Evolutionary conservation across 1,139 yeast genomes (phyloP).

Genomic region (Kazachstania sp.): DNA sequence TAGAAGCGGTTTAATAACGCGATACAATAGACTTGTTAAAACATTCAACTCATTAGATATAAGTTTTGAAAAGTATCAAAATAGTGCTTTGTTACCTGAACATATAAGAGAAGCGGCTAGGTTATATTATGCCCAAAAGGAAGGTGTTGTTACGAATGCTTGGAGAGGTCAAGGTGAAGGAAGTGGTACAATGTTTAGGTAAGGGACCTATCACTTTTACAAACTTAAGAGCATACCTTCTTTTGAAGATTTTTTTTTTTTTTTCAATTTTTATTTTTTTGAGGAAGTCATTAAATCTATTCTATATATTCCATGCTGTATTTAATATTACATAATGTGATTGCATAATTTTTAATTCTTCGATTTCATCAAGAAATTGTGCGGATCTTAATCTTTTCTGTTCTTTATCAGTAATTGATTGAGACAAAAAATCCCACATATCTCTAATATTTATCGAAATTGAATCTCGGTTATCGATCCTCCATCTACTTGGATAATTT

Average conservation of each 20-base stretch:
- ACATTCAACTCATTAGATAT: slow-evolving; percentile 26
- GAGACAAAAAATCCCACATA: slow-evolving; percentile 51
- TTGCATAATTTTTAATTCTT: slow-evolving; percentile 67
- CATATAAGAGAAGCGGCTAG: slow-evolving; percentile 89
- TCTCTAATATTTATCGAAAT: slow-evolving; percentile 39
- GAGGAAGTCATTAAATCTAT: not conserved
- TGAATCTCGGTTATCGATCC: slow-evolving; percentile 14
- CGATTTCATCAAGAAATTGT: slow-evolving; percentile 84
- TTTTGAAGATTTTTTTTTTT: not conserved
- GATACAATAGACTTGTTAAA: slow-evolving; percentile 25
- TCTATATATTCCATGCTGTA: slow-evolving; percentile 21
- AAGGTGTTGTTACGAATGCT: slow-evolving; percentile 52
- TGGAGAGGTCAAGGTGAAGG: slow-evolving; percentile 74
- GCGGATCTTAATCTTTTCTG: slow-evolving; percentile 46
- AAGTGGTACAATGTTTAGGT: slow-evolving; percentile 61
- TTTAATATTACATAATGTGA: slow-evolving; percentile 63
- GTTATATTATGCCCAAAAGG: slow-evolving; percentile 55
- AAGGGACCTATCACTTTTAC: slow-evolving; percentile 3
- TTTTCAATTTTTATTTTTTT: too few relatives aligned
- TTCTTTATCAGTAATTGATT: slow-evolving; percentile 47
- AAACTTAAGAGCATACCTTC: not conserved
- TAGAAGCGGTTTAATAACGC: slow-evolving; percentile 20
- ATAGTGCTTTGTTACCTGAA: slow-evolving; percentile 67
- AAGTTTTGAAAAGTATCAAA: slow-evolving; percentile 36
- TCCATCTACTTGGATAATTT: slow-evolving; percentile 38